Percentiles rank a stretch among this genome's conserved stretches.
Evolutionary conservation across 192 early-diverging fungal genomes (phyloP).

Genomic region (Mortierella antarctica): DNA sequence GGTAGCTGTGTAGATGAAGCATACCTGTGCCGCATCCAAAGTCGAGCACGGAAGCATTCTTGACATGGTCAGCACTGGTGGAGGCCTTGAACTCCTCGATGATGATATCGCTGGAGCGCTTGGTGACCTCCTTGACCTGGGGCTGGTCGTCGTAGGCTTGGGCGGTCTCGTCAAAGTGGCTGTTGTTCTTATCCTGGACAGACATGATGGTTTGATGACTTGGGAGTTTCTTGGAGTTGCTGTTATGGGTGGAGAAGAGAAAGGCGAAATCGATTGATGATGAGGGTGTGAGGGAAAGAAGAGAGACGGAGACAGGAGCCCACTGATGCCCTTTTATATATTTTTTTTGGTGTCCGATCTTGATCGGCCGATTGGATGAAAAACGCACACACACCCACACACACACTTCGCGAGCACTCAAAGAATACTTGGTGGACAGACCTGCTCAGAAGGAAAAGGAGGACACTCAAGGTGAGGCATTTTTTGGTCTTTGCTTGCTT

Average conservation of each 20-base stretch:
- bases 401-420: background rate
- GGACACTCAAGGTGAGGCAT: too few species aligned
- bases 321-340: too few species aligned
- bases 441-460: background rate
- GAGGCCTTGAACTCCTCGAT: constrained; percentile 17
- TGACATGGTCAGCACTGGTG: constrained; percentile 21
- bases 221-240: background rate
- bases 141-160: constrained; percentile 27
- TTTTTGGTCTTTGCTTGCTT: too few species aligned
- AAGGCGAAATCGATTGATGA: too few species aligned
- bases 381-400: background rate
- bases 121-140: constrained; percentile 17
- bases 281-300: too few species aligned
- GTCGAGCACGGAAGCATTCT: constrained; percentile 28
- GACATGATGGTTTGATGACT: background rate
- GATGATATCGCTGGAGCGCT: constrained; percentile 10
- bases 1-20: background rate
- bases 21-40: constrained; percentile 19
- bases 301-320: too few species aligned
- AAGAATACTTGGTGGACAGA: background rate
- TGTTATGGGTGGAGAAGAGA: too few species aligned
- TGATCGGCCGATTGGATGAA: constrained; percentile 1
- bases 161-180: constrained; percentile 38
- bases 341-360: too few species aligned
- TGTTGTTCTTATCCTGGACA: constrained; percentile 33